Evolutionary conservation across 257 asterid species (phyloP), one percentile per base, ranked within the genome.

Genomic region (Mentha longifolia): DNA sequence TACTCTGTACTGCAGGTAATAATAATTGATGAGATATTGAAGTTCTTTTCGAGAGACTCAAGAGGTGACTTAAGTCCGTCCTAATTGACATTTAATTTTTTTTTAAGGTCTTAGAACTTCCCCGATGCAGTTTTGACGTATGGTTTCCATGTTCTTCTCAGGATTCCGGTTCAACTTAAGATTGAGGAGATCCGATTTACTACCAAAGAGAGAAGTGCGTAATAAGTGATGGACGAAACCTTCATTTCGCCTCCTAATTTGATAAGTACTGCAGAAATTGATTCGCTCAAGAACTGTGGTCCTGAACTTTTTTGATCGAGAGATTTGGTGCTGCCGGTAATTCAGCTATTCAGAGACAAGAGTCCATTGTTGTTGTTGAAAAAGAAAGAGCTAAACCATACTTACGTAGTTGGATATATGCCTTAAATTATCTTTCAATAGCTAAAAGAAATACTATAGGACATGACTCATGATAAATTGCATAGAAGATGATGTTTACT

Each of bases 1-100:
- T 7, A 54, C 69, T 51, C 74, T 42, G 50, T 67, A 42, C 67
- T 86, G 74, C 86, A 94, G 97, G 99, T 92, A 67, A 92, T 95
- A 77, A 76, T 95, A 60, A 92, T 95, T 22, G 99, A 95, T 80
- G 99, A 92, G 88, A 82, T 95, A 71, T 76, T 95, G 84, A 95
- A 95, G 89, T 88, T 89, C 84, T 75, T 92, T 70, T 92, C 99
- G n/a, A 86, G 99, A 78, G 80, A 74, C 13, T 51, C 90, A 22
- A 75, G 73, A 54, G 92, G 90, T 89, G 80, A 75, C 47, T 12
- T 56, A 68, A 22, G 16, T 41, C 35, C 64, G 19, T 45, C 37
- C 64, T 12, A 17, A 12, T 54, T 50, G 31, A 3, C 73, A 3
- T 51, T 56, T 5, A 19, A 43, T 25, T 52, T 45, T 41, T 41